A percentile compares a stretch with the other conserved stretches of the same genome.
Conservation (phyloP, 176 grass and related monocot species). For the Bothriochloa decipiens region DNA sequence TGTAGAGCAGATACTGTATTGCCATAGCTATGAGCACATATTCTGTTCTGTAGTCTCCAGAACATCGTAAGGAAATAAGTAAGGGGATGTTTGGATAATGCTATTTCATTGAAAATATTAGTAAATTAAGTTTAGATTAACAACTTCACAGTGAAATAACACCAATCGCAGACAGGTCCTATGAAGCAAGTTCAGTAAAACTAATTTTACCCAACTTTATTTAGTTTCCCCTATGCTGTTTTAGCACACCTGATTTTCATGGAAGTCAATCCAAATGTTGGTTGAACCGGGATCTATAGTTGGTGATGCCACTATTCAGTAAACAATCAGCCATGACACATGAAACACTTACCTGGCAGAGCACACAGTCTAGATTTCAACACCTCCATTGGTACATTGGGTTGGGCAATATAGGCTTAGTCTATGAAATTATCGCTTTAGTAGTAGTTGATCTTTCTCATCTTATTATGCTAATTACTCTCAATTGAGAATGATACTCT, state of each 20-base stretch:
- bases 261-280: not conserved
- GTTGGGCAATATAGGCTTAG: not conserved
- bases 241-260: not conserved
- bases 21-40: not conserved
- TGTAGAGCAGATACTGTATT: not conserved
- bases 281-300: not conserved
- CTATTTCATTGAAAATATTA: not conserved
- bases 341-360: not conserved
- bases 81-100: not conserved
- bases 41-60: not conserved
- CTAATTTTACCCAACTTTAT: not conserved
- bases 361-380: not conserved
- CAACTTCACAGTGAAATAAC: not conserved
- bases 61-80: not conserved
- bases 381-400: not conserved
- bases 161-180: not conserved
- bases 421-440: not conserved
- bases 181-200: not conserved
- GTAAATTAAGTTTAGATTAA: not conserved
- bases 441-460: not conserved
- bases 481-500: not conserved
- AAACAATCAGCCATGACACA: not conserved
- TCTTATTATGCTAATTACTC: not conserved
- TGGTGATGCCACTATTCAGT: not conserved
- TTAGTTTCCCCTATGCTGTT: constrained; percentile 2